Evolutionary conservation across 495 filamentous ascomycete genomes (phyloP).

Genomic region (Pyrenula aspistea): DNA sequence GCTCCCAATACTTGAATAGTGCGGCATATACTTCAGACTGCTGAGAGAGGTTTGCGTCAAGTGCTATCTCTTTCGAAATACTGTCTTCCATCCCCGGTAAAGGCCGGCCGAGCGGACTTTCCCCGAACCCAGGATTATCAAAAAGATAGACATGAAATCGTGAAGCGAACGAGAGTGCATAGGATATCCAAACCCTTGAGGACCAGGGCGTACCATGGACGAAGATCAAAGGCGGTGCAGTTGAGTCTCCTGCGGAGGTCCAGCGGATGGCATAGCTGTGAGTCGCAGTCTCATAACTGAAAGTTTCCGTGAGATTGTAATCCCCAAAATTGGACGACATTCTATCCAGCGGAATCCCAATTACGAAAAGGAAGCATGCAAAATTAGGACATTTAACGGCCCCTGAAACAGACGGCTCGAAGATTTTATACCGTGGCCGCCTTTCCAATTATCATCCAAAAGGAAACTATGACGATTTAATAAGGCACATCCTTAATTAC

Average conservation of each 20-base stretch:
- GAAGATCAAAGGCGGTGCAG: slow-evolving; percentile 16
- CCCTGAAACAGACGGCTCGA: no score
- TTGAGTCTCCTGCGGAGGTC: slow-evolving; percentile 12
- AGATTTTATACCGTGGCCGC: no score
- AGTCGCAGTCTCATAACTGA: no score
- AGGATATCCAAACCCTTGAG: slow-evolving; percentile 17
- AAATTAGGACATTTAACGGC: no score
- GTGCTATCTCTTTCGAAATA: slow-evolving; percentile 7
- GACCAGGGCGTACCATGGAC: slow-evolving; percentile 27
- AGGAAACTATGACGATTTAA: no score
- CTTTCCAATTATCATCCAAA: no score
- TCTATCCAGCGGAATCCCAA: no score
- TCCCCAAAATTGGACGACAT: no score
- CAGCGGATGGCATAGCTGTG: slow-evolving; percentile 13
- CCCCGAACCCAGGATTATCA: slow-evolving; percentile 25
- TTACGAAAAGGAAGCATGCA: no score
- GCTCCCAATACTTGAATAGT: slow-evolving; percentile 14
- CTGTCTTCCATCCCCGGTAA: no score
- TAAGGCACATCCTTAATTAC: no score
- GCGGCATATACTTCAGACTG: slow-evolving; percentile 19
- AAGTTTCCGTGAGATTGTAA: slow-evolving; percentile 16
- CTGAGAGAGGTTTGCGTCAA: slow-evolving; percentile 13
- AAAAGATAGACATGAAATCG: slow-evolving; percentile 24
- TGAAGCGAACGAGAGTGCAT: slow-evolving; percentile 13
- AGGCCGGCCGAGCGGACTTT: slow-evolving; percentile 8